A percentile compares a stretch with the other conserved stretches of the same genome.
These are phyloP conservation scores for Syzygium syzygioides DNA, from an alignment of 441 rosid genomes.

Conservation along the genomic window DNA sequence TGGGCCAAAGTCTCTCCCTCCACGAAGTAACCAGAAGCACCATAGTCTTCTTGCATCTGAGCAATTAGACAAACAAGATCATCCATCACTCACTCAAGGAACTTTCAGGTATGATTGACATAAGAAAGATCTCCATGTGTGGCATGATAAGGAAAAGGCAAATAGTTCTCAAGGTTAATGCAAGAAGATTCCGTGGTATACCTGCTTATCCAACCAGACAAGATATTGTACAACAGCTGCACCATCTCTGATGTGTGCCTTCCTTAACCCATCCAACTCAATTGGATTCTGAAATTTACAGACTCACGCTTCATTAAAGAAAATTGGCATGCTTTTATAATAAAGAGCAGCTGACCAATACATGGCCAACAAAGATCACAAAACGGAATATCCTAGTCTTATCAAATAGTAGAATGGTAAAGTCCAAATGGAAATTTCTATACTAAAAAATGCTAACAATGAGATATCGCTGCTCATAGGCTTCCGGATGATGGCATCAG, in stretches of 20 bases:
- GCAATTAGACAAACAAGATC: slow-evolving; percentile 10
- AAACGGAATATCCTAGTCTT: neutral
- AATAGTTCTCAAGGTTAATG: neutral
- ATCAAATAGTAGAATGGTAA: neutral
- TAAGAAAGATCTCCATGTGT: neutral
- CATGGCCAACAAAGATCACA: neutral
- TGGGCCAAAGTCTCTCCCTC: slow-evolving; percentile 48
- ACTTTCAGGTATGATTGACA: neutral
- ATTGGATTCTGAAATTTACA: slow-evolving; percentile 52
- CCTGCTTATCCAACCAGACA: slow-evolving; percentile 95
- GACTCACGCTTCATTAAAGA: neutral
- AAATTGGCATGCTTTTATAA: neutral
- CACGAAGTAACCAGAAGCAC: slow-evolving; percentile 88
- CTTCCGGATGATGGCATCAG: neutral
- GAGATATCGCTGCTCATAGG: neutral
- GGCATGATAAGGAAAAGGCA: neutral
- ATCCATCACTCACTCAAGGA: slow-evolving; percentile 4
- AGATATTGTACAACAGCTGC: slow-evolving; percentile 99
- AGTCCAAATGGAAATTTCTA: neutral
- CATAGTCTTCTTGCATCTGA: slow-evolving; percentile 92
- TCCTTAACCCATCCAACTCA: slow-evolving; percentile 87
- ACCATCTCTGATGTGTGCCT: slow-evolving; percentile 96
- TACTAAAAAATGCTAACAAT: neutral
- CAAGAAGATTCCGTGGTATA: slow-evolving; percentile 16
- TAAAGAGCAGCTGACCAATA: neutral